These are phyloP conservation scores for Trifolium pratense DNA, from an alignment of 306 rosid genomes.

Conservation along the genomic window DNA sequence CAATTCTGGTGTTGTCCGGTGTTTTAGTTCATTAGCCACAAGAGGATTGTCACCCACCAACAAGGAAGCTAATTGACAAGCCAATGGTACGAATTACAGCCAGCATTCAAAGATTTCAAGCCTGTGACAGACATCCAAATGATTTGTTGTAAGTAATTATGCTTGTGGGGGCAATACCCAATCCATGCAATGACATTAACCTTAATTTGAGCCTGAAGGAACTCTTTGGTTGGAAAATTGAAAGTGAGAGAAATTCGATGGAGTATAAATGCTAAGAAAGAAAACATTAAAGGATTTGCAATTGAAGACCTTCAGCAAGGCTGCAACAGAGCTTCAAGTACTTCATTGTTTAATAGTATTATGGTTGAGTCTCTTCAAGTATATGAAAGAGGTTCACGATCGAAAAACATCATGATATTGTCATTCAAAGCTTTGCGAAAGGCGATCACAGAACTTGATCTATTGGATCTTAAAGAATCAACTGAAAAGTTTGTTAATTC, in stretches of 20 bases:
- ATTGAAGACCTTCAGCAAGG: background rate
- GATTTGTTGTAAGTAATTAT: constrained; percentile 5
- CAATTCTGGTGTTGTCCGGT: background rate
- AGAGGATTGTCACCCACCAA: constrained; percentile 11
- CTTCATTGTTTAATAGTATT: too few species aligned
- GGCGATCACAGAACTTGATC: too few species aligned
- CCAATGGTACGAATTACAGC: background rate
- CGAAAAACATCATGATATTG: too few species aligned
- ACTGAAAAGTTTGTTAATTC: too few species aligned
- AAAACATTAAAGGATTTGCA: background rate
- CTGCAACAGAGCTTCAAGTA: background rate
- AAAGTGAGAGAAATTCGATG: constrained; percentile 59
- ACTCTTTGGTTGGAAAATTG: constrained; percentile 80
- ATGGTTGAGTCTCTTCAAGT: too few species aligned
- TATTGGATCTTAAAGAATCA: too few species aligned
- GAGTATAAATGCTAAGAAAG: background rate
- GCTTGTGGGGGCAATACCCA: constrained; percentile 40
- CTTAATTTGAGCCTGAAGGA: constrained; percentile 86
- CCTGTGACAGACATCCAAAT: background rate
- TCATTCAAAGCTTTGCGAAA: too few species aligned
- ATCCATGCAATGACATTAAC: constrained; percentile 73
- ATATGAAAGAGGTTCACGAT: too few species aligned
- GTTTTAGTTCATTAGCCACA: constrained; percentile 21
- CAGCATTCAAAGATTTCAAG: constrained; percentile 27
- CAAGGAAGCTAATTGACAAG: background rate